Conservation (phyloP, 768 basidiomycete genomes). For the Termitomyces sp. region DNA sequence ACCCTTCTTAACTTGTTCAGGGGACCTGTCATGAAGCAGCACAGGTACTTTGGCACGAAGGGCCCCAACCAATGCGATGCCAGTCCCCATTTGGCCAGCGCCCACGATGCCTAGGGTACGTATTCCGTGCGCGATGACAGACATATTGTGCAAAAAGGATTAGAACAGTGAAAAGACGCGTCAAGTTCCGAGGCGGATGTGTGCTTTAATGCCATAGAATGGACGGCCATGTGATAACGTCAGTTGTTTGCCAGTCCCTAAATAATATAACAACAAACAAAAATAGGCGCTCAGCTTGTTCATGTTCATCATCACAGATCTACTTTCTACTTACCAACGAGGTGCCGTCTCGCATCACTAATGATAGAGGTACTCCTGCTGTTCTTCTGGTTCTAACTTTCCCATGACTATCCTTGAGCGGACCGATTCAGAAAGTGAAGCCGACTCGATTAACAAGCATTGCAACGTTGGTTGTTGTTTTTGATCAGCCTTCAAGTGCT, state of each 20-base stretch:
- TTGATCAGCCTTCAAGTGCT: too few species aligned
- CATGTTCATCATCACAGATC: not conserved
- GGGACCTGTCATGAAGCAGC: conserved; percentile 76
- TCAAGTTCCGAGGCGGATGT: conserved; percentile 2
- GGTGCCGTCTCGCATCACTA: not conserved
- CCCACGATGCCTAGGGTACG: conserved; percentile 74
- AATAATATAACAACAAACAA: not conserved
- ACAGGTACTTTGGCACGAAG: conserved; percentile 84
- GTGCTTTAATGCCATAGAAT: not conserved
- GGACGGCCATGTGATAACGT: conserved; percentile 2
- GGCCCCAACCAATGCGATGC: conserved; percentile 86
- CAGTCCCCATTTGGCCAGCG: conserved; percentile 87
- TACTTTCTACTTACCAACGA: not conserved
- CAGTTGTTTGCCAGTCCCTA: not conserved
- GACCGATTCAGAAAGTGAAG: too few species aligned
- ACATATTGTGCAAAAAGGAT: conserved; percentile 28
- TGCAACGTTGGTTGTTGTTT: too few species aligned
- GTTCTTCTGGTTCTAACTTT: not conserved
- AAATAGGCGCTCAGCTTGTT: not conserved
- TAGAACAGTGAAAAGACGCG: not conserved
- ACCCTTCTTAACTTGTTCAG: conserved; percentile 69
- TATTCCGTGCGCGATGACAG: conserved; percentile 67
- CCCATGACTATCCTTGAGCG: too few species aligned
- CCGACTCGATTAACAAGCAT: too few species aligned
- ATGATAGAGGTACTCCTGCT: rapidly evolving